A percentile compares a stretch with the other conserved stretches of the same genome.
These are phyloP conservation scores for Schwanniomyces yamadae DNA, from an alignment of 805 yeast genomes.

Conservation along the genomic window DNA sequence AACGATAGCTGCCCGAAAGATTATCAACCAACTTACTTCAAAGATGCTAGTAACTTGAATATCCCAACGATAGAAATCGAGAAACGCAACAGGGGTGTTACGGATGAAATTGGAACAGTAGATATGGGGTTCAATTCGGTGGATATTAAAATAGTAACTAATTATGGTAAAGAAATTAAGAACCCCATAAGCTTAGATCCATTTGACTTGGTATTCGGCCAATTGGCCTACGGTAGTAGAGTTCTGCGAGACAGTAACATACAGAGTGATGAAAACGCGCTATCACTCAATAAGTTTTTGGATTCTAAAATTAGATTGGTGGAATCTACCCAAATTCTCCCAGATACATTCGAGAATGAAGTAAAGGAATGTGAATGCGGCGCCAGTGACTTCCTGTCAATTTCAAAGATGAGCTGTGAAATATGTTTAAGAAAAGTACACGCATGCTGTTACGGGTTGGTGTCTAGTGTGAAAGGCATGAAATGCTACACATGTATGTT, in stretches of 20 bases:
- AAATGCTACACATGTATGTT: conserved; percentile 20
- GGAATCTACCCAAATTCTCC: conserved; percentile 27
- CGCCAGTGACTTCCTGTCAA: conserved; percentile 10
- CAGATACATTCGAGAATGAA: conserved; percentile 10
- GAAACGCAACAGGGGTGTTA: neutral
- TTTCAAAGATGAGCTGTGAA: conserved; percentile 19
- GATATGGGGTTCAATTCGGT: conserved; percentile 7
- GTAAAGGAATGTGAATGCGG: conserved; percentile 25
- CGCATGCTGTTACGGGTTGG: conserved; percentile 32
- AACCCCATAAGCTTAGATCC: conserved; percentile 22
- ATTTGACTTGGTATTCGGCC: conserved; percentile 15
- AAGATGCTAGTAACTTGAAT: conserved; percentile 38
- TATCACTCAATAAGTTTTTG: conserved; percentile 22
- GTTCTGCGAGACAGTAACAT: neutral
- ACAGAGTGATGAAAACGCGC: neutral
- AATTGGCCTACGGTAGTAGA: conserved; percentile 1
- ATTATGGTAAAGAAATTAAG: neutral
- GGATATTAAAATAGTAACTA: conserved; percentile 22
- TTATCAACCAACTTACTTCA: conserved; percentile 51
- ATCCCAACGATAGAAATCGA: conserved; percentile 31
- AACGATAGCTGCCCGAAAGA: conserved; percentile 46
- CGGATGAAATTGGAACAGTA: conserved; percentile 7
- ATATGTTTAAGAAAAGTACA: conserved; percentile 31
- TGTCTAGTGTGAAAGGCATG: conserved; percentile 5
- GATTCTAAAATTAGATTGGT: conserved; percentile 17